Conservation (phyloP, 805 yeast species). For the Nakazawaea holstii region DNA sequence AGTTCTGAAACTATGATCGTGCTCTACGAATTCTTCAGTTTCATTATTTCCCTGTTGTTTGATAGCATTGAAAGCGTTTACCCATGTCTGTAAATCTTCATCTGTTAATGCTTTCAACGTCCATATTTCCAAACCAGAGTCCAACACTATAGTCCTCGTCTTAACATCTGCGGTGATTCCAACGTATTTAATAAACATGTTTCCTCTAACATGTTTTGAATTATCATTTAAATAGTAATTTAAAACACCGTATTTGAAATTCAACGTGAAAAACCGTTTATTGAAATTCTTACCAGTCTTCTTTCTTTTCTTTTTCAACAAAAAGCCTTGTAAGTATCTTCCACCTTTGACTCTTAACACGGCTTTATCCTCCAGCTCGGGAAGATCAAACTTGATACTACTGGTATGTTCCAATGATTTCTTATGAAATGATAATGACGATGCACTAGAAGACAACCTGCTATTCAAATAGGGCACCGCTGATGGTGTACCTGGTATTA, state of each 20-base stretch:
- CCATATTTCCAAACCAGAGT: slow-evolving; percentile 96
- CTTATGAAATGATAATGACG: background rate
- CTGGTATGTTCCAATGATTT: slow-evolving; percentile 5
- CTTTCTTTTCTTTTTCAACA: slow-evolving; percentile 65
- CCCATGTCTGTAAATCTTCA: slow-evolving; percentile 77
- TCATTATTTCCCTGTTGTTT: slow-evolving; percentile 20
- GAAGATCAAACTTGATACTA: slow-evolving; percentile 23
- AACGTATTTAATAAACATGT: slow-evolving; percentile 79
- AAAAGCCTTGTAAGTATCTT: slow-evolving; percentile 69
- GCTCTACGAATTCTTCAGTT: background rate
- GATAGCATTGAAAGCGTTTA: slow-evolving; percentile 63
- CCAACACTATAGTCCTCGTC: slow-evolving; percentile 68
- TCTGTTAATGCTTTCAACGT: slow-evolving; percentile 62
- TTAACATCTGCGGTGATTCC: slow-evolving; percentile 75
- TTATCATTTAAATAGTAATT: slow-evolving; percentile 73
- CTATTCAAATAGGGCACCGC: background rate
- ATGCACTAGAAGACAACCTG: slow-evolving; percentile 8
- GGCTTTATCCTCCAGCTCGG: slow-evolving; percentile 18
- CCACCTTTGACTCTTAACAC: slow-evolving; percentile 49
- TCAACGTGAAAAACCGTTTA: slow-evolving; percentile 78
- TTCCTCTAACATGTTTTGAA: slow-evolving; percentile 77
- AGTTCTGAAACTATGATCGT: background rate
- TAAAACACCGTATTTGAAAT: slow-evolving; percentile 74
- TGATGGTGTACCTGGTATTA: background rate
- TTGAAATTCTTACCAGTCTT: slow-evolving; percentile 87